phyloP scores from a whole-genome alignment of 2,329 filamentous ascomycete species.

The Chalaropsis thielavioides region DNA sequence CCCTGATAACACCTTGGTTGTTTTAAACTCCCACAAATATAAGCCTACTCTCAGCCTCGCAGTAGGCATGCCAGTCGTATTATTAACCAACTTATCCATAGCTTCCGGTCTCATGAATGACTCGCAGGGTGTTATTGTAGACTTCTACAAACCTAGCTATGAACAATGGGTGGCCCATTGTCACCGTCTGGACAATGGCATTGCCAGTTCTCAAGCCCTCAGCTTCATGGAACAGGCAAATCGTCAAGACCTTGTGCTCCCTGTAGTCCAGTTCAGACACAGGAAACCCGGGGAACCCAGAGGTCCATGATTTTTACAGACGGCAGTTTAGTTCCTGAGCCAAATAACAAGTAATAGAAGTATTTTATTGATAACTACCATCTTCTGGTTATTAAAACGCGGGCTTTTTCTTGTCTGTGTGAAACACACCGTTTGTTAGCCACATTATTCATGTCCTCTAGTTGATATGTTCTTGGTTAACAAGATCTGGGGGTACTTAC shows the following conservation, averaged over 20 bases:
- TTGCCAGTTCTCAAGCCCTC: not conserved
- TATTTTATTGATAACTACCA: not conserved
- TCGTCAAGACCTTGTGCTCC: not conserved
- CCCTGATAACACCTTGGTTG: not conserved
- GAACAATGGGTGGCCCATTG: not conserved
- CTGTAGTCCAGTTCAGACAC: not conserved
- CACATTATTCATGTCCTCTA: not conserved
- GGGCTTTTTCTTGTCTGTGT: not conserved
- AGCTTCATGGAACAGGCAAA: not conserved
- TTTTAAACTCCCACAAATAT: not conserved
- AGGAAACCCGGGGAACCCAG: not conserved
- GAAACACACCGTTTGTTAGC: not conserved
- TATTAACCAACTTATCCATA: not conserved
- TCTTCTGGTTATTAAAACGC: not conserved
- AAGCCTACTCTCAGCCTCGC: not conserved
- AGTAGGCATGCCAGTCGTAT: not conserved
- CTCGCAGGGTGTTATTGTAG: not conserved
- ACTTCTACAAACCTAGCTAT: not conserved
- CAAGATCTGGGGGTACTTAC: not conserved
- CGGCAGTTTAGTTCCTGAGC: not conserved
- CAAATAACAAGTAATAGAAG: not conserved
- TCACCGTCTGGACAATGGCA: not conserved
- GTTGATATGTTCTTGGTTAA: not conserved
- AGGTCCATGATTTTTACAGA: not conserved
- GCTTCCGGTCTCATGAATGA: not conserved